A percentile compares a stretch with the other conserved stretches of the same genome.
phyloP scores from a whole-genome alignment of 2,329 filamentous ascomycete species.

The Magnaporthiopsis rhizophila region DNA sequence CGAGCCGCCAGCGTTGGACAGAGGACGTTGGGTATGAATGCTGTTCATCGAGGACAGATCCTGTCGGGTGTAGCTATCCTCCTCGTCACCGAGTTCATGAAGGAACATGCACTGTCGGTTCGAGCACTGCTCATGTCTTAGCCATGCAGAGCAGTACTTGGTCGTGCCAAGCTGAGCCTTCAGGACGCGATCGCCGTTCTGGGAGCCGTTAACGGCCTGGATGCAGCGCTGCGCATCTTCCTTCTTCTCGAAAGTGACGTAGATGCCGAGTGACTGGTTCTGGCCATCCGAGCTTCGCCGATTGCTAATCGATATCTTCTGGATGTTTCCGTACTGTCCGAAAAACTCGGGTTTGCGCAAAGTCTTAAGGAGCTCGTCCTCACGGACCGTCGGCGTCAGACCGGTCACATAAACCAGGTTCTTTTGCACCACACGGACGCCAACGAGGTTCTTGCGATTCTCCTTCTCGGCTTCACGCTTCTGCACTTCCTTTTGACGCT shows the following conservation, averaged over 20 bases:
- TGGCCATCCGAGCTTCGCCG: slow-evolving; percentile 69
- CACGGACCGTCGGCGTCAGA: slow-evolving; percentile 80
- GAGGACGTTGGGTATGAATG: slow-evolving; percentile 67
- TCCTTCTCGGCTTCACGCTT: slow-evolving; percentile 94
- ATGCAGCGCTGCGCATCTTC: slow-evolving; percentile 88
- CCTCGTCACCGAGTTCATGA: slow-evolving; percentile 96
- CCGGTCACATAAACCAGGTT: slow-evolving; percentile 98
- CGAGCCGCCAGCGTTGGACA: slow-evolving; percentile 39
- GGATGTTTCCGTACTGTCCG: slow-evolving; percentile 95
- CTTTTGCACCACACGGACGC: slow-evolving; percentile 93
- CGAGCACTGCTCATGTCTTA: slow-evolving; percentile 87
- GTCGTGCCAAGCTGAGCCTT: slow-evolving; percentile 81
- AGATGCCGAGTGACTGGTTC: slow-evolving; percentile 87
- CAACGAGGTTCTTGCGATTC: slow-evolving; percentile 90
- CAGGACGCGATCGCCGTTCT: slow-evolving; percentile 79
- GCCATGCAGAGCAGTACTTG: slow-evolving; percentile 96
- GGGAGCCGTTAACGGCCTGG: slow-evolving; percentile 81
- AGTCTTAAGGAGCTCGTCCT: slow-evolving; percentile 87
- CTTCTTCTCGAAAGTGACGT: slow-evolving; percentile 94
- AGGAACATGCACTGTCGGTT: slow-evolving; percentile 98
- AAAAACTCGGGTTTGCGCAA: slow-evolving; percentile 90
- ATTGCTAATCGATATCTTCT: slow-evolving; percentile 98
- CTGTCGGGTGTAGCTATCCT: slow-evolving; percentile 91
- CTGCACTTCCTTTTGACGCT: slow-evolving; percentile 88
- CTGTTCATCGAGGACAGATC: slow-evolving; percentile 94